Evolutionary conservation across 1,284 basidiomycete genomes (phyloP).

Genomic region (Irpex sp.): DNA sequence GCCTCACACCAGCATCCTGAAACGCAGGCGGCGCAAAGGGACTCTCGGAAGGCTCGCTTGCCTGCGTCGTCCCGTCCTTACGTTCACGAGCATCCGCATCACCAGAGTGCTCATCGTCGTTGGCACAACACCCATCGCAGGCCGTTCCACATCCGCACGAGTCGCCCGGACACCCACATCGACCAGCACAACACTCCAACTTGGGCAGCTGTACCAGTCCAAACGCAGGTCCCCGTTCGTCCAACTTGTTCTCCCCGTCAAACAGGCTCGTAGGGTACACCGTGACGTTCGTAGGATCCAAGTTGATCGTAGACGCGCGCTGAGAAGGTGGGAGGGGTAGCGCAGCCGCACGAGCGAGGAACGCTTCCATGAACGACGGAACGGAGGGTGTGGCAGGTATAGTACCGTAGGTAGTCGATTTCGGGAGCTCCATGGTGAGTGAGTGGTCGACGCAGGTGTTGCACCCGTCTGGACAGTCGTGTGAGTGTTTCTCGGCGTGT

Average conservation of each 20-base stretch:
- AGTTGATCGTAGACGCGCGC: conserved; percentile 34
- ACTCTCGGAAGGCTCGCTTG: not conserved
- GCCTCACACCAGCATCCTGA: not conserved
- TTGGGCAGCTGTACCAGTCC: conserved; percentile 57
- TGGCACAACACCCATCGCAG: conserved; percentile 48
- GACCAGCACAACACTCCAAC: conserved; percentile 61
- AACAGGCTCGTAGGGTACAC: conserved; percentile 41
- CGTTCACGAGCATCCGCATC: not conserved
- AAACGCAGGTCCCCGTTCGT: conserved; percentile 37
- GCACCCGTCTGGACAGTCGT: conserved; percentile 59
- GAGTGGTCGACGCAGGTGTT: conserved; percentile 58
- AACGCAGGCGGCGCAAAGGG: not conserved
- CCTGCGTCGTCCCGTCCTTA: not conserved
- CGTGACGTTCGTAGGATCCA: conserved; percentile 48
- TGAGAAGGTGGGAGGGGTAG: conserved; percentile 50
- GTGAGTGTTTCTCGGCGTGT: conserved; percentile 39
- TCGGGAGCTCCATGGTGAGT: conserved; percentile 40
- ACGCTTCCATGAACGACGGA: conserved; percentile 46
- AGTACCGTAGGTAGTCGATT: conserved; percentile 8
- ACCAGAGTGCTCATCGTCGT: conserved; percentile 16
- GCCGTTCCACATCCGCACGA: conserved; percentile 47
- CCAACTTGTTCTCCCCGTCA: conserved; percentile 20
- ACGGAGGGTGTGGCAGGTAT: not conserved
- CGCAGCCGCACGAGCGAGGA: conserved; percentile 59
- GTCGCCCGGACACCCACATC: conserved; percentile 38